Evolutionary conservation across 345 rosid species (phyloP), one percentile per base, ranked within the genome.

Genomic region (Brassica nigra): DNA sequence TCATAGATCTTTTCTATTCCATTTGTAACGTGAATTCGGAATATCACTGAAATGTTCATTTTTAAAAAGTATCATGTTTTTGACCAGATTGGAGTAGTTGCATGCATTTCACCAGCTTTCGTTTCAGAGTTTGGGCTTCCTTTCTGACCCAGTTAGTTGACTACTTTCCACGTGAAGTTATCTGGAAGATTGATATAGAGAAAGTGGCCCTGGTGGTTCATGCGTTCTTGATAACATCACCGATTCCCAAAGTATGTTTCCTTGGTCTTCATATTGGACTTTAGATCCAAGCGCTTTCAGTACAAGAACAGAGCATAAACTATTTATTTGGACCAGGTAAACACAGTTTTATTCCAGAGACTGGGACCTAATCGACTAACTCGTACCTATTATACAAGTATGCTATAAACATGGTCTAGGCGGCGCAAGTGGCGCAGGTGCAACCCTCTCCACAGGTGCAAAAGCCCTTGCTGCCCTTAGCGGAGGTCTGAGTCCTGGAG

Each of bases 381-480:
- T 61, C 57, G 68, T 59, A 68, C 55, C 64, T 77, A 77, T 70
- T 34, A 77, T 62, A 77, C 80, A 70, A 62, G 75, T 71, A 55
- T 78, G 67, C 31, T 55, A 37, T 37, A 71, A 23, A 37, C 66
- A 37, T 34, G 27, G 28, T 55, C 72, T 78, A 78, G 11, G 81
- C 81, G 6, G 44, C 65, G 10, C 81, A 78, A 57, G 18, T 5
- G 65, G 33, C 71, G 14, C 77, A 78, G 16, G 81, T 72, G 73
- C 81, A 78, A 11, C 77, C 81, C 34, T 78, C 81, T 58, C 81
- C 81, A 72, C 81, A 78, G 36, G 73, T 39, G 54, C 81, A 78
- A 10, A 14, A 70, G 16, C 52, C 16, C 63, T 70, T 70, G 12
- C 73, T 57, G 12, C 62, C 62, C 29, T 78, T 72, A 16, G 72